Percentiles rank a stretch among this genome's conserved stretches.
phyloP scores from a whole-genome alignment of 2,329 filamentous ascomycete genomes.

The Ophiobolus disseminans region DNA sequence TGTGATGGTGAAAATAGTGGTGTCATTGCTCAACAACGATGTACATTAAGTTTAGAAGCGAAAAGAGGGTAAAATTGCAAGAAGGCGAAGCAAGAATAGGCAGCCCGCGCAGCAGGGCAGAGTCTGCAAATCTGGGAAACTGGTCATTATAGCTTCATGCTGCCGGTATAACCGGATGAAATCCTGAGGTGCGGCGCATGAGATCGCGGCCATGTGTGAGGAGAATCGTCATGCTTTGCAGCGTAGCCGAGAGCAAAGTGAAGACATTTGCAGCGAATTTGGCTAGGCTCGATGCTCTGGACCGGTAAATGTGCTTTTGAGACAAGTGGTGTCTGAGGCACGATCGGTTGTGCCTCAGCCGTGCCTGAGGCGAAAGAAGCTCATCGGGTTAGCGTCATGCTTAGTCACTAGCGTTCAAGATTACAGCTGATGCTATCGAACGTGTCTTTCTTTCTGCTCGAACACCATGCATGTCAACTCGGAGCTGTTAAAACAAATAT shows the following conservation, averaged over 20 bases:
- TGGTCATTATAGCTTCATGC: constrained; percentile 12
- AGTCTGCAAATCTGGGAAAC: constrained; percentile 2
- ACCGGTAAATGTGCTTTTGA: constrained; percentile 15
- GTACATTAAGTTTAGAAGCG: constrained; percentile 30
- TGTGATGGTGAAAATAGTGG: constrained; percentile 18
- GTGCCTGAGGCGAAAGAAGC: constrained; percentile 13
- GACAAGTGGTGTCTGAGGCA: constrained; percentile 26
- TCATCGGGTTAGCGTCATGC: no score
- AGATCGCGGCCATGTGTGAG: constrained; percentile 11
- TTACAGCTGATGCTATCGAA: no score
- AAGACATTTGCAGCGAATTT: not conserved
- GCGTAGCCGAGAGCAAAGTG: constrained; percentile 7
- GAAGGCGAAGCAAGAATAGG: constrained; percentile 3
- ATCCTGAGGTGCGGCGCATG: constrained; percentile 14
- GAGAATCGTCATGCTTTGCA: constrained; percentile 10
- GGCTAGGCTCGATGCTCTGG: constrained; percentile 1
- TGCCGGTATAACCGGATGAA: constrained; percentile 6
- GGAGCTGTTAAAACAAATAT: no score
- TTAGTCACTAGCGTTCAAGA: no score
- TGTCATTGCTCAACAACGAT: constrained; percentile 41
- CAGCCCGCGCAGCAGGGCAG: constrained; percentile 1
- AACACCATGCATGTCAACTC: no score
- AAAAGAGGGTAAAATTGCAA: constrained; percentile 9
- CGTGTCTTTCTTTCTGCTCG: no score
- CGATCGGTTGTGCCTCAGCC: constrained; percentile 9